Evolutionary conservation across 139 green algal species (phyloP), one percentile per base, ranked within the genome.

Genomic region (Micractinium conductrix): DNA sequence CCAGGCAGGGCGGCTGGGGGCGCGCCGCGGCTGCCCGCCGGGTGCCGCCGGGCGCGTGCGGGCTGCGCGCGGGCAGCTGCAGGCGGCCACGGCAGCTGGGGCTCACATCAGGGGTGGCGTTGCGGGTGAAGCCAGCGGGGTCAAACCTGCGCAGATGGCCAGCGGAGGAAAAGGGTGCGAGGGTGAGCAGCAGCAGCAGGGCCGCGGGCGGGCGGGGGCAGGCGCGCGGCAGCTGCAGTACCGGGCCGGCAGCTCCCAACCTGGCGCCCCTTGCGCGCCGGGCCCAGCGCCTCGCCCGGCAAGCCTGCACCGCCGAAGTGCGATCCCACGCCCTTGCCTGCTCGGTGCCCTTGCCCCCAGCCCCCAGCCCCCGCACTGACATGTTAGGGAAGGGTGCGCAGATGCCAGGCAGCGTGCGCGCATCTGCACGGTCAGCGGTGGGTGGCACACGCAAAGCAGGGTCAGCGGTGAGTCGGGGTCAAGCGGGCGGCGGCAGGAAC

Each of bases 391-490:
- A 93, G 53, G 92, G 92, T 16, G 65, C 82, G 48, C 78, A 88
- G 63, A 95, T 86, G 53, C 92, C 92, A 5, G 90, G 90, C 78
- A 95, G 78, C 5, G 79, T 88, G 89, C 90, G 92, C 21, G 78
- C 76, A 62, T 93, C 89, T 94, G 86, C 81, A 70, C 62, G 5
- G 62, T 35, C 62, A 38, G n/a, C 30, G 24, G 22, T 12, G 22
- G 60, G 62, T 7, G 16, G 62, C 62, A 70, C 30, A 70, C n/a
- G 16, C 62, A 38, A 38, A 8, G 62, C 30, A 62, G 62, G 26
- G 22, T 35, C 14, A 68, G 60, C 24, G 60, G 60, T 37, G 60
- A 33, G n/a, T n/a, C n/a, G n/a, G n/a, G n/a, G n/a, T n/a, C n/a
- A n/a, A n/a, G n/a, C n/a, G n/a, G n/a, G n/a, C n/a, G n/a, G n/a